Evolutionary conservation across 257 asterid genomes (phyloP).

Genomic region (Lithospermum erythrorhizon): DNA sequence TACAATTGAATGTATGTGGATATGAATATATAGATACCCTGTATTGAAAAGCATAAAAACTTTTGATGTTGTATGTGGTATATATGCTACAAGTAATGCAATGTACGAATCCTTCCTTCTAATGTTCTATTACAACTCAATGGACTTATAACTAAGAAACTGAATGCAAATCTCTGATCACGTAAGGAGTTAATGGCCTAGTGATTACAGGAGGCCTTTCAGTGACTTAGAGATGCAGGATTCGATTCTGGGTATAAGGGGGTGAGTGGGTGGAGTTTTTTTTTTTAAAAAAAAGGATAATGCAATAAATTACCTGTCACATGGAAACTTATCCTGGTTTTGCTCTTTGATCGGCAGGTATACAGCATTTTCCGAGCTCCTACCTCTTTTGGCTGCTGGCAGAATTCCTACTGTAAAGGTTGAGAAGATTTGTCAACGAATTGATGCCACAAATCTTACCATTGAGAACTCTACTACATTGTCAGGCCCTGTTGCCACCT

Average conservation of each 20-base stretch:
- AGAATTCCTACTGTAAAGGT: slow-evolving; percentile 69
- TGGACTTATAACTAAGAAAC: slow-evolving; percentile 47
- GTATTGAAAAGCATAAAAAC: no score
- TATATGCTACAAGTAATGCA: slow-evolving; percentile 13
- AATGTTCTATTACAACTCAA: slow-evolving; percentile 7
- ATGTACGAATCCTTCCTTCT: slow-evolving; percentile 1
- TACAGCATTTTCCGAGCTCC: slow-evolving; percentile 84
- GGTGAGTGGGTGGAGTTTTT: no score
- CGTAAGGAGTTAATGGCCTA: no score
- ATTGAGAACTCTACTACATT: slow-evolving; percentile 58
- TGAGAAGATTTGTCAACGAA: slow-evolving; percentile 67
- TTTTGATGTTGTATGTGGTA: no score
- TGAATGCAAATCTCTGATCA: no score
- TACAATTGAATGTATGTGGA: no score
- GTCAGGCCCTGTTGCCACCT: slow-evolving; percentile 56
- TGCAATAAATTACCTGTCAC: not conserved
- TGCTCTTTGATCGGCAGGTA: slow-evolving; percentile 45
- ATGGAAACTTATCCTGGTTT: not conserved
- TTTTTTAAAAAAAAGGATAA: slow-evolving; percentile 22
- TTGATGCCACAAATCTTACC: slow-evolving; percentile 49
- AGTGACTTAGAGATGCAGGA: no score
- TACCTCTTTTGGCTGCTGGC: slow-evolving; percentile 84
- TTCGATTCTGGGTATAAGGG: no score
- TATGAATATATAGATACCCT: no score
- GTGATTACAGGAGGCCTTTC: no score